Evolutionary conservation across 83 land plant species (phyloP), one percentile per base, ranked within the genome.

Genomic region (Thuja plicata): DNA sequence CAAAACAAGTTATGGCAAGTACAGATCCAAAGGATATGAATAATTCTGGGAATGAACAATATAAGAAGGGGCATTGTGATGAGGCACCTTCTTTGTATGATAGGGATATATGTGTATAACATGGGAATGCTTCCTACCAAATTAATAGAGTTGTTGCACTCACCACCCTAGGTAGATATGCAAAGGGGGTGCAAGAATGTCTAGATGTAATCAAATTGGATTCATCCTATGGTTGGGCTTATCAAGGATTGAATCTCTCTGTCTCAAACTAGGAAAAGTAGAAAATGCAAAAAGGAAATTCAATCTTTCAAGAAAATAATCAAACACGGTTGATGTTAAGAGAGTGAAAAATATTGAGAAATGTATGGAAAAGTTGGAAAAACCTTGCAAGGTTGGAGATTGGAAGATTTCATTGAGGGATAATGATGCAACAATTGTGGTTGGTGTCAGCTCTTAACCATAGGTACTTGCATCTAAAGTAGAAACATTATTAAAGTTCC

Each of bases 401-500:
- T 97, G 98, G 99, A 92, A 92, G 86, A 90, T 89, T 50, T 92
- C 90, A 19, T 87, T 97, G 37, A 95, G 93, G 87, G 99, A 97
- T 87, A 90, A 91, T 66, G 97, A 94, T 90, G 96, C 96, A 60
- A 94, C 98, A n/a, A 91, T 95, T 32, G 92, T 92, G 13, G 93
- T 94, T 85, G 99, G 99, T 21, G 99, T 95, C 21, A 98, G 96
- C 84, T 90, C 95, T 46, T 93, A 94, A 24, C 91, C 92, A 16
- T 92, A 94, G 96, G 87, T 96, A 1, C 88, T 88, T 88, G 91
- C 98, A 78, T 91, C 92, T 85, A 97, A 94, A 88, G 99, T 94
- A 71, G 99, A 98, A 85, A 96, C 99, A 27, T 92, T 95, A 73
- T 89, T 97, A 54, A 96, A 93, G 89, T 95, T 97, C 46, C 92